These are phyloP conservation scores for Hevea brasiliensis DNA, from an alignment of 345 rosid genomes.

Conservation along the genomic window DNA sequence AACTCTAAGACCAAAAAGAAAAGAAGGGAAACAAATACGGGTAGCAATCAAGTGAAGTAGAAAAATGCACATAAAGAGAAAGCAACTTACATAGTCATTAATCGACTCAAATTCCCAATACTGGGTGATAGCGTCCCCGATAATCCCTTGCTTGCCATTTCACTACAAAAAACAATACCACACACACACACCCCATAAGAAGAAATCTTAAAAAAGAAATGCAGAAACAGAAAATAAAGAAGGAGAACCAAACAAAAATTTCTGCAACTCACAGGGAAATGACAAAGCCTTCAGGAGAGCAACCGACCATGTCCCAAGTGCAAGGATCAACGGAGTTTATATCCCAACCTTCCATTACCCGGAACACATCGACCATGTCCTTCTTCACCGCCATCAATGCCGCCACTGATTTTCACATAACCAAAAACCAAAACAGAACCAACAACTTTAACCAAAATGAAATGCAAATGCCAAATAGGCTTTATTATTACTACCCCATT, in stretches of 20 bases:
- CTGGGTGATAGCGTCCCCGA: slow-evolving; percentile 68
- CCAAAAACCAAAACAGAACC: neutral
- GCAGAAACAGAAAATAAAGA: neutral
- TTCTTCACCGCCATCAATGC: slow-evolving; percentile 87
- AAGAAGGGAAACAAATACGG: neutral
- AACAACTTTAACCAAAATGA: neutral
- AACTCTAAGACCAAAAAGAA: neutral
- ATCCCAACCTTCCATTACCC: slow-evolving; percentile 87
- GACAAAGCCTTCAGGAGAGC: slow-evolving; percentile 77
- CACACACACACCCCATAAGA: no score
- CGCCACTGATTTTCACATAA: slow-evolving; percentile 52
- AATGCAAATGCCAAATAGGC: neutral
- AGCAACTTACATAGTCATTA: slow-evolving; percentile 64
- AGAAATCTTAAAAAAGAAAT: no score
- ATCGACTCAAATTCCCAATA: slow-evolving; percentile 75
- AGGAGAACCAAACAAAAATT: slow-evolving; percentile 10
- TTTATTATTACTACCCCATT: neutral
- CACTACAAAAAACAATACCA: slow-evolving; percentile 39
- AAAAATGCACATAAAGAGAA: neutral
- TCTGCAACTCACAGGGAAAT: slow-evolving; percentile 61
- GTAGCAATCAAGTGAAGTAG: neutral
- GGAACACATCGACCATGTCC: slow-evolving; percentile 60
- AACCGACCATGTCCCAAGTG: slow-evolving; percentile 95
- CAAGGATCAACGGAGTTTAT: slow-evolving; percentile 97
- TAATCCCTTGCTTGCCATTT: slow-evolving; percentile 79